These are phyloP conservation scores for Tuber magnatum DNA, from an alignment of 495 filamentous ascomycete species.

Conservation along the genomic window DNA sequence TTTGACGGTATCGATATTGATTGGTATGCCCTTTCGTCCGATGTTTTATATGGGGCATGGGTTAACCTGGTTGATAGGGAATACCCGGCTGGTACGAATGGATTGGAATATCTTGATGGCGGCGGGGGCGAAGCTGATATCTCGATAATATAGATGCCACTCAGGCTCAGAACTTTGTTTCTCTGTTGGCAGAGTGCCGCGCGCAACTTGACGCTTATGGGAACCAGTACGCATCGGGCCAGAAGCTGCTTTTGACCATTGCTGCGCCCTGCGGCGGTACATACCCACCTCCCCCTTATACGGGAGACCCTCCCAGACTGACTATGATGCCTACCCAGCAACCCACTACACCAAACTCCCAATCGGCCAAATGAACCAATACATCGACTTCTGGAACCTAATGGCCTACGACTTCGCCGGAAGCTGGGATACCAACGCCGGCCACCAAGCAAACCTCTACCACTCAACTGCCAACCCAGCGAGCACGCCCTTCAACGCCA, in stretches of 20 bases:
- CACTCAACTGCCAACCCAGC: slow-evolving; percentile 47
- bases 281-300: background rate
- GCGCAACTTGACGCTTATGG: slow-evolving; percentile 60
- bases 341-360: slow-evolving; percentile 63
- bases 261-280: slow-evolving; percentile 47
- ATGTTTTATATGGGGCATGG: background rate
- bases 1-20: slow-evolving; percentile 61
- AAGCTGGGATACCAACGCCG: slow-evolving; percentile 60
- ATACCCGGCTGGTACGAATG: slow-evolving; percentile 47
- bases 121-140: background rate
- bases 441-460: slow-evolving; percentile 71
- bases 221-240: slow-evolving; percentile 44
- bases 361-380: slow-evolving; percentile 60
- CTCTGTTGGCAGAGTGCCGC: slow-evolving; percentile 60
- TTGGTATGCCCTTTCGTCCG: slow-evolving; percentile 41
- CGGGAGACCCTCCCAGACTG: background rate
- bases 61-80: slow-evolving; percentile 43
- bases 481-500: slow-evolving; percentile 63
- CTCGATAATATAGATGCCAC: slow-evolving; percentile 37
- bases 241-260: slow-evolving; percentile 68
- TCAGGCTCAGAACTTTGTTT: slow-evolving; percentile 64
- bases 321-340: slow-evolving; percentile 39
- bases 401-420: slow-evolving; percentile 75
- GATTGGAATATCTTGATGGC: background rate
- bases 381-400: slow-evolving; percentile 79